Percentiles rank a stretch among this genome's conserved stretches.
These are phyloP conservation scores for Pseudonectria buxi DNA, from an alignment of 2,329 filamentous ascomycete species.

Conservation along the genomic window DNA sequence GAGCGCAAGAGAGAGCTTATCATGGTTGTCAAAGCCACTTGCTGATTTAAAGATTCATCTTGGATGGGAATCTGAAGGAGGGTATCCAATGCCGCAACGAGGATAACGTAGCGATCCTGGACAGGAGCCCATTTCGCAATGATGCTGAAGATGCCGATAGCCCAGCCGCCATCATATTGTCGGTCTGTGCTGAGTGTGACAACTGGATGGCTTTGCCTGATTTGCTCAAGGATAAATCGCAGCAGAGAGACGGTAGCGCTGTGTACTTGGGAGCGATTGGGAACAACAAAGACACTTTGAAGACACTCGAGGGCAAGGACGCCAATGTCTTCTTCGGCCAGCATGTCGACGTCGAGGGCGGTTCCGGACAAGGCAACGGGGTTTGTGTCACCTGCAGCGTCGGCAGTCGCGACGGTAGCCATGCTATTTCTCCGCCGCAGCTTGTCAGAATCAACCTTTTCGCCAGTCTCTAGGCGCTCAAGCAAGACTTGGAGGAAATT, in stretches of 20 bases:
- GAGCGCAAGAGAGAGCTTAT: conserved; percentile 79
- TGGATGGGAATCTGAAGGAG: conserved; percentile 61
- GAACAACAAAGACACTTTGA: conserved; percentile 75
- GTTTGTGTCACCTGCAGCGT: conserved; percentile 58
- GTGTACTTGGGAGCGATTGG: conserved; percentile 76
- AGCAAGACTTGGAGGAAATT: conserved; percentile 63
- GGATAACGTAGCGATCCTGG: conserved; percentile 86
- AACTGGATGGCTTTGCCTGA: conserved; percentile 44
- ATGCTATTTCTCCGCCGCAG: conserved; percentile 66
- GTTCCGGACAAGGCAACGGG: conserved; percentile 70
- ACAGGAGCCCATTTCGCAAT: conserved; percentile 85
- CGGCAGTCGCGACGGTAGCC: conserved; percentile 63
- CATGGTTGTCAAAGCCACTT: conserved; percentile 69
- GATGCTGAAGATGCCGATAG: conserved; percentile 72
- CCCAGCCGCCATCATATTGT: conserved; percentile 60
- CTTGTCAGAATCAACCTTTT: conserved; percentile 61
- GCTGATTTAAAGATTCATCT: conserved; percentile 65
- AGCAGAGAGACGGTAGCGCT: conserved; percentile 67
- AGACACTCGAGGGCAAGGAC: conserved; percentile 79
- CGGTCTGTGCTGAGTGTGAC: conserved; percentile 41
- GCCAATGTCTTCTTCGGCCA: conserved; percentile 84
- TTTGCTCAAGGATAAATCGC: conserved; percentile 61
- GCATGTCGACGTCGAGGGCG: conserved; percentile 77
- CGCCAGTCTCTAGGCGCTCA: conserved; percentile 58
- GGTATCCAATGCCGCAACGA: conserved; percentile 73